A percentile compares a stretch with the other conserved stretches of the same genome.
Evolutionary conservation across 495 filamentous ascomycete species (phyloP).

Genomic region (Eremomyces bilateralis): DNA sequence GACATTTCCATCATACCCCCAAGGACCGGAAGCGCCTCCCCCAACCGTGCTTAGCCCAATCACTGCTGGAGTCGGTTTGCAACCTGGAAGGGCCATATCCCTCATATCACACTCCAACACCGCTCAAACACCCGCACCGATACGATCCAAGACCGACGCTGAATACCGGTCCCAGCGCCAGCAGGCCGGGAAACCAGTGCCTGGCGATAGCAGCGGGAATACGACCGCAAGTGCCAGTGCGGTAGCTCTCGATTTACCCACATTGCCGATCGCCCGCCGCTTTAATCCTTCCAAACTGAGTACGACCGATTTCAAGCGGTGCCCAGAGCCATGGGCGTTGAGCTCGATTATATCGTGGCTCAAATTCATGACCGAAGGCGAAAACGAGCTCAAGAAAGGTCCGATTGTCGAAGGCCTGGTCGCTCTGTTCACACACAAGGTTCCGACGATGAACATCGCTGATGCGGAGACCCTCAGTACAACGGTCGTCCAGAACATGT

Average conservation of each 20-base stretch:
- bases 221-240: conserved; percentile 28
- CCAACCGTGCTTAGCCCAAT: too few relatives aligned
- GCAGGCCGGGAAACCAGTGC: conserved; percentile 24
- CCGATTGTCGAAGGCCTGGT: conserved; percentile 71
- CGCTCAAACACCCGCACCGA: conserved; percentile 58
- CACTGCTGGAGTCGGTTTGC: too few relatives aligned
- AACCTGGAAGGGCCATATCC: conserved; percentile 78
- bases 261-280: conserved; percentile 21
- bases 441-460: conserved; percentile 96
- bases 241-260: conserved; percentile 26
- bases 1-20: background rate
- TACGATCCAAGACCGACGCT: conserved; percentile 87
- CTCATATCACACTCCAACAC: conserved; percentile 52
- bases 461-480: conserved; percentile 78
- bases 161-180: conserved; percentile 32
- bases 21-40: conserved; percentile 5
- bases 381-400: conserved; percentile 58
- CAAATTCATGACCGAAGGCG: conserved; percentile 67
- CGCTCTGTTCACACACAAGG: conserved; percentile 81
- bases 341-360: conserved; percentile 77
- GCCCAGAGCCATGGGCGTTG: conserved; percentile 79
- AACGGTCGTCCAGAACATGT: conserved; percentile 63
- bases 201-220: conserved; percentile 21
- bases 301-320: conserved; percentile 64
- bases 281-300: conserved; percentile 79